Evolutionary conservation across 2,329 filamentous ascomycete species (phyloP), one percentile per base, ranked within the genome.

Genomic region (Blastomyces emzantsi): DNA sequence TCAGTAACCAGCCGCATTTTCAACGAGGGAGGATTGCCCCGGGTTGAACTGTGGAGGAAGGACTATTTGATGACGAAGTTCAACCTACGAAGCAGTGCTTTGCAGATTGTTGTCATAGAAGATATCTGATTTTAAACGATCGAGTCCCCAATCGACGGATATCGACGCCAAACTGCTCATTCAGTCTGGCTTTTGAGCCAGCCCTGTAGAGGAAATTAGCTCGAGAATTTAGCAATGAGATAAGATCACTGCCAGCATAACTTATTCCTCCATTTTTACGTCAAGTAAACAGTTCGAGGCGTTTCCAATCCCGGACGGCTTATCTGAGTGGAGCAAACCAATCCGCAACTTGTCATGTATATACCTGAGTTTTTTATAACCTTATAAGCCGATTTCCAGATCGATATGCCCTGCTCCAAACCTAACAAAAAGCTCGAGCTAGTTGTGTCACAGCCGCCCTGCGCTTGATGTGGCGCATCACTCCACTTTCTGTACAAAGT

Each of bases 141-240:
- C 73, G 65, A 81, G 81, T 19, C 80, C 80, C n/a, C n/a, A n/a
- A n/a, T n/a, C n/a, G n/a, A n/a, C n/a, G n/a, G n/a, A n/a, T n/a
- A n/a, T n/a, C n/a, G n/a, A n/a, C n/a, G n/a, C n/a, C n/a, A n/a
- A n/a, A n/a, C n/a, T n/a, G n/a, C 39, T 76, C 69, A 8, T 73
- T 43, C 75, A 76, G 66, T 82, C 79, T 2, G 80, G 80, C 43
- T 78, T 82, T 80, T 81, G 39, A 80, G 69, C 73, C 74, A 80
- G 60, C 78, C 77, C 73, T 76, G 57, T 22, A 39, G 33, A 30
- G 13, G 55, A 58, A 58, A 17, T 61, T 45, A 54, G 52, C 45
- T 30, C 41, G 11, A 28, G 55, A 5, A 43, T 33, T 60, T 15
- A 22, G 3, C 25, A 45, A 43, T 30, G 3, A 15, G 25, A 60